phyloP scores from a whole-genome alignment of 164 flowering plant species.

The Tinospora cordifolia region DNA sequence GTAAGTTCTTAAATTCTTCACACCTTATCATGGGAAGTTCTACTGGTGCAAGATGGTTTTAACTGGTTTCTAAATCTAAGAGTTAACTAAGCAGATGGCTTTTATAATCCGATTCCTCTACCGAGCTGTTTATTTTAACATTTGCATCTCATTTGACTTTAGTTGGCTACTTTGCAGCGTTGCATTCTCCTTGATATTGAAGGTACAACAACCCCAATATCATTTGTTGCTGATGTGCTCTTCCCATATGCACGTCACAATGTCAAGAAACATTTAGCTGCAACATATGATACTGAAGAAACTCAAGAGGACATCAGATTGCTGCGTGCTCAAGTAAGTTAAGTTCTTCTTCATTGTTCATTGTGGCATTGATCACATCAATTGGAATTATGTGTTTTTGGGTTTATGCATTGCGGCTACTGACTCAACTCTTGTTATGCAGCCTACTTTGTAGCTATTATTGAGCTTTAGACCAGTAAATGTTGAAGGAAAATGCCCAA shows the following conservation, averaged over 20 bases:
- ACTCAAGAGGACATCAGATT: constrained; percentile 81
- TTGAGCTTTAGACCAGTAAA: neutral
- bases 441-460: neutral
- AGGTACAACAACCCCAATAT: constrained; percentile 95
- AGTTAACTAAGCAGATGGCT: neutral
- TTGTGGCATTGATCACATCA: neutral
- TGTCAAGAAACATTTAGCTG: constrained; percentile 70
- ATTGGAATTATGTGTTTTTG: neutral
- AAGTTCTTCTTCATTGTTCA: neutral
- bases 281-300: constrained; percentile 71
- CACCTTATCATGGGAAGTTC: neutral
- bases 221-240: constrained; percentile 89
- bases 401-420: neutral
- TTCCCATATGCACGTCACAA: constrained; percentile 94
- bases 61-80: neutral
- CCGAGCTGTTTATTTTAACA: neutral
- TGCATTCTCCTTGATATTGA: constrained; percentile 97
- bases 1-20: constrained; percentile 28
- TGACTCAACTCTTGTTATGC: neutral
- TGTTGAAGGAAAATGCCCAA: neutral
- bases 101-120: neutral
- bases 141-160: neutral
- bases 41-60: neutral
- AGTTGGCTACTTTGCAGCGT: constrained; percentile 42
- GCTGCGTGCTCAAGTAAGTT: constrained; percentile 68